Base-by-base conservation (phyloP, 306 rosid genomes). In the Vigna trinervia region DNA sequence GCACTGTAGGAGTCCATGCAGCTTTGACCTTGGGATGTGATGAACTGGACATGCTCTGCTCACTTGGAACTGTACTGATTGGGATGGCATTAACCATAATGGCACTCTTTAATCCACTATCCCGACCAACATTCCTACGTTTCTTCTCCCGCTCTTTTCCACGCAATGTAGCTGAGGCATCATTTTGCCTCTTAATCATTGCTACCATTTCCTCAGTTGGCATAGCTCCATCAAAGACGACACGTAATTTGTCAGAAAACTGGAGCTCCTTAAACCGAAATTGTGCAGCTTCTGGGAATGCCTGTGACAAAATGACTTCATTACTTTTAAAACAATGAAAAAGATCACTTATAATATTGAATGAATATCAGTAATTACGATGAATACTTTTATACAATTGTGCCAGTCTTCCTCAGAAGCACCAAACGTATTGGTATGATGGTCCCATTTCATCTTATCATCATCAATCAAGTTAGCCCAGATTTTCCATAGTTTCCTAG, bases 401-500 rank as follows among this genome's bases (percentile, higher is more conserved):
- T n/a, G 41, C 91, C 91, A 87, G 23, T 86, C 87, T 13, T 80
- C 83, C 19, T 57, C 83, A 20, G 85, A 77, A 28, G 92, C 96
- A 53, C 86, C 86, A 45, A 88, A 83, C 38, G 46, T 76, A 32
- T 69, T 83, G 75, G 88, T 83, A 62, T 71, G 70, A 1, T 87
- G 81, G 78, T 90, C 87, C 91, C 96, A 90, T 80, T 88, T 86
- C 96, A 90, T 85, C 75, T 53, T 57, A 75, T 32, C 46, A 41
- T 88, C 88, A 63, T 73, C 77, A 66, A 73, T 78, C 70, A 90
- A 80, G 86, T 87, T 88, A 74, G 66, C 77, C 96, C 96, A 88
- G 36, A 82, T 10, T 69, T 87, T 87, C 91, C 91, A 87, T 66
- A 48, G 87, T 61, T 85, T 82, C 80, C 89, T 87, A 53, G 91